Conservation (phyloP, 2,329 filamentous ascomycete genomes). For the Pseudomassariella vexata region DNA sequence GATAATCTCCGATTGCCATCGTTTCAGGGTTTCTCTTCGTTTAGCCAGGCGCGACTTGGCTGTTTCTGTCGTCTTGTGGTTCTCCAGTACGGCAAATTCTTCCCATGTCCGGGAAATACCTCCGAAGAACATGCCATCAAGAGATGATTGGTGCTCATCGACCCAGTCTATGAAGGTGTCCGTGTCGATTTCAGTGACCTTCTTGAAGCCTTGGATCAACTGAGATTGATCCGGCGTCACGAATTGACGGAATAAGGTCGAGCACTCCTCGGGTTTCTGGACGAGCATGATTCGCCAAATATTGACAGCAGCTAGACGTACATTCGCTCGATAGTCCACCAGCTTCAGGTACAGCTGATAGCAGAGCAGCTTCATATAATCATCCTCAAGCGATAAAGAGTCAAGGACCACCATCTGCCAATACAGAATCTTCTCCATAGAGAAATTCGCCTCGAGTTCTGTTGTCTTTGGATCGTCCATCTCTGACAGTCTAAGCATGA, state of each 20-base stretch:
- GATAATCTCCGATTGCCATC: slow-evolving; percentile 69
- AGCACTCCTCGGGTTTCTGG: slow-evolving; percentile 82
- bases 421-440: slow-evolving; percentile 82
- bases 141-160: slow-evolving; percentile 68
- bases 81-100: slow-evolving; percentile 77
- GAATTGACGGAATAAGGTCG: slow-evolving; percentile 65
- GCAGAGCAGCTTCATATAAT: slow-evolving; percentile 79
- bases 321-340: slow-evolving; percentile 59
- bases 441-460: slow-evolving; percentile 58
- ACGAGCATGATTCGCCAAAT: slow-evolving; percentile 90
- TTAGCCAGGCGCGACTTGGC: slow-evolving; percentile 64
- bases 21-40: slow-evolving; percentile 74
- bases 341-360: slow-evolving; percentile 90
- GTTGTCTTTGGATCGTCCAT: slow-evolving; percentile 60
- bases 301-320: slow-evolving; percentile 73
- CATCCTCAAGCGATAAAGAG: slow-evolving; percentile 70
- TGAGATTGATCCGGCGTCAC: slow-evolving; percentile 65
- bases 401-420: slow-evolving; percentile 92
- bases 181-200: slow-evolving; percentile 82
- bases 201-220: slow-evolving; percentile 72
- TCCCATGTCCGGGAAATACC: slow-evolving; percentile 82
- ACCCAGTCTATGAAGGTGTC: slow-evolving; percentile 85
- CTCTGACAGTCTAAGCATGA: slow-evolving; percentile 78
- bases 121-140: slow-evolving; percentile 79
- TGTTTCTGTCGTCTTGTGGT: slow-evolving; percentile 71